Evolutionary conservation across 2,329 filamentous ascomycete genomes (phyloP).

Genomic region (Dactylellina drechsleri): DNA sequence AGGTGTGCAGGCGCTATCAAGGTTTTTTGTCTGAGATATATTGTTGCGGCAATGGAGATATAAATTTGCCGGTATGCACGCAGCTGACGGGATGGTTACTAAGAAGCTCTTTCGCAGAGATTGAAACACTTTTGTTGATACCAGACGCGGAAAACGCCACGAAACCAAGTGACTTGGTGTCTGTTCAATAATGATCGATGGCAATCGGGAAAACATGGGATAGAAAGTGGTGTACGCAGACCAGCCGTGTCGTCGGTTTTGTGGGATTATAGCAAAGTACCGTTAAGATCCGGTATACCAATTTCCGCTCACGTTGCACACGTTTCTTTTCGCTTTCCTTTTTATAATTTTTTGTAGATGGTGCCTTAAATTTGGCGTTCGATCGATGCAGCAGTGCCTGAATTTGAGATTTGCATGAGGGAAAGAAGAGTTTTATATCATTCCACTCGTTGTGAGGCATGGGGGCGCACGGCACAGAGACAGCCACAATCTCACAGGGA

Average conservation of each 20-base stretch:
- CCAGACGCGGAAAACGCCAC: constrained; percentile 38
- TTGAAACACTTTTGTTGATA: constrained; percentile 38
- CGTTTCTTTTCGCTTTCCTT: constrained; percentile 6
- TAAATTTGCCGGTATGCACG: too few species aligned
- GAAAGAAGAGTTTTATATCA: constrained; percentile 17
- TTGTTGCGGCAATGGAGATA: neutral
- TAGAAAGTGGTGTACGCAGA: neutral
- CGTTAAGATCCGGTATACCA: too few species aligned
- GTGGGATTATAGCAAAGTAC: too few species aligned
- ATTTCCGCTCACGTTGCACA: constrained; percentile 7
- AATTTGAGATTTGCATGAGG: neutral
- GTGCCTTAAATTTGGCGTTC: neutral
- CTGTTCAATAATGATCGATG: neutral
- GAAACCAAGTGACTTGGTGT: constrained; percentile 47
- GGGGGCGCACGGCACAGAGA: constrained; percentile 27
- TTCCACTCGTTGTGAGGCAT: neutral
- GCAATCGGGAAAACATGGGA: neutral
- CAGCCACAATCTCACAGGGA: constrained; percentile 20
- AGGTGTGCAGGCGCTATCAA: neutral
- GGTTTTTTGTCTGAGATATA: constrained; percentile 26
- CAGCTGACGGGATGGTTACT: too few species aligned
- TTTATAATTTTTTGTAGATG: neutral
- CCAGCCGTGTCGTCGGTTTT: neutral
- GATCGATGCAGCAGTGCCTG: neutral
- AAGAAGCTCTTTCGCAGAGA: neutral